phyloP scores from a whole-genome alignment of 495 filamentous ascomycete species.

The Talaromyces proteolyticus region DNA sequence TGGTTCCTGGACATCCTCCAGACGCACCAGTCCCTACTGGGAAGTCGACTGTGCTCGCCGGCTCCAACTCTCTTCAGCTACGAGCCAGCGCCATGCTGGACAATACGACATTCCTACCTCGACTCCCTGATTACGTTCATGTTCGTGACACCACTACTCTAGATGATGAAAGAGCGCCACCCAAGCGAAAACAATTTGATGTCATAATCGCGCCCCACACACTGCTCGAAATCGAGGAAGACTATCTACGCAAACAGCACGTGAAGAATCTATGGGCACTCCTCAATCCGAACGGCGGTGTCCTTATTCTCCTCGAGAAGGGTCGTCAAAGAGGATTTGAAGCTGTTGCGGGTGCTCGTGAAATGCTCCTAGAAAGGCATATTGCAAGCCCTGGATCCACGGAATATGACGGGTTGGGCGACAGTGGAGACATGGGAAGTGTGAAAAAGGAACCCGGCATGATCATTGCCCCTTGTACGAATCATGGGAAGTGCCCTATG shows the following conservation, averaged over 20 bases:
- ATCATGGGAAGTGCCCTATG: conserved; percentile 84
- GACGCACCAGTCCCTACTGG: conserved; percentile 43
- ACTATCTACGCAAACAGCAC: conserved; percentile 66
- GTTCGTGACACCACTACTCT: conserved; percentile 38
- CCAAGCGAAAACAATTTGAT: conserved; percentile 73
- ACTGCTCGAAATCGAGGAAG: conserved; percentile 65
- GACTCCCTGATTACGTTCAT: conserved; percentile 87
- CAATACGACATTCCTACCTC: conserved; percentile 87
- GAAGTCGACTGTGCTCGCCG: conserved; percentile 56
- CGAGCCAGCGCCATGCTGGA: conserved; percentile 72
- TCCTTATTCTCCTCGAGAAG: conserved; percentile 87
- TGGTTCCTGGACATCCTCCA: conserved; percentile 41
- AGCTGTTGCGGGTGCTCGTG: conserved; percentile 75
- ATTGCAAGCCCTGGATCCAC: conserved; percentile 60
- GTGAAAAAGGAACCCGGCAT: conserved; percentile 67
- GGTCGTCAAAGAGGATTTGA: conserved; percentile 89
- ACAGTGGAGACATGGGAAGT: conserved; percentile 27
- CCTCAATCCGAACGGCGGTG: conserved; percentile 75
- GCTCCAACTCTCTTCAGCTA: conserved; percentile 61
- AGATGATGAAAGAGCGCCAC: conserved; percentile 34
- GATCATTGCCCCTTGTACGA: conserved; percentile 95
- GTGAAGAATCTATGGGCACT: conserved; percentile 86
- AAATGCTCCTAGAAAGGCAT: conserved; percentile 67
- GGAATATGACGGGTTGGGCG: conserved; percentile 32
- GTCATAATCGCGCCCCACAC: conserved; percentile 85